A percentile compares a stretch with the other conserved stretches of the same genome.
These are phyloP conservation scores for Naganishia liquefaciens DNA, from an alignment of 1,284 basidiomycete species.

Conservation along the genomic window DNA sequence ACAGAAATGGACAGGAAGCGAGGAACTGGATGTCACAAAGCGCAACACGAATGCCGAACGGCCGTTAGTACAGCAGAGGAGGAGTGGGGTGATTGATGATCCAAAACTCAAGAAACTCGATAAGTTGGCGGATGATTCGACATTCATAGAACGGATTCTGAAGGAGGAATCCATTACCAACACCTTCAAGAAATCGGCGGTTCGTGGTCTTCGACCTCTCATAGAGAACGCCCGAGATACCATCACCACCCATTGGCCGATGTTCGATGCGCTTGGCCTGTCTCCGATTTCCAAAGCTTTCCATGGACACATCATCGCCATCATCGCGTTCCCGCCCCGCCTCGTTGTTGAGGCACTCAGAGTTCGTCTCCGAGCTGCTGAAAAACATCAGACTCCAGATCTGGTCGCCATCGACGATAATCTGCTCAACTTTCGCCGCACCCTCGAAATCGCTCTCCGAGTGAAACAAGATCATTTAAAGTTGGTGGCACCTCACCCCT, in stretches of 20 bases:
- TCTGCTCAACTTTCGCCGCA: constrained; percentile 88
- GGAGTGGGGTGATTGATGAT: constrained; percentile 54
- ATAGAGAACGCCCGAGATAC: constrained; percentile 84
- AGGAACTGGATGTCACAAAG: constrained; percentile 81
- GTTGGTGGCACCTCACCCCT: constrained; percentile 80
- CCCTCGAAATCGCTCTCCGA: constrained; percentile 87
- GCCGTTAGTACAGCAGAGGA: constrained; percentile 42
- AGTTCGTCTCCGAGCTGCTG: constrained; percentile 85
- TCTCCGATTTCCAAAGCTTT: constrained; percentile 87
- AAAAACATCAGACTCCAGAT: constrained; percentile 80
- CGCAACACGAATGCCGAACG: constrained; percentile 66
- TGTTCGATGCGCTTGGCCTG: constrained; percentile 43
- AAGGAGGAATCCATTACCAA: constrained; percentile 94
- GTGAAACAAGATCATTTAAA: constrained; percentile 92
- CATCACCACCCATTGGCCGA: constrained; percentile 67
- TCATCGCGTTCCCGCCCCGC: constrained; percentile 92
- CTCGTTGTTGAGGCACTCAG: constrained; percentile 89
- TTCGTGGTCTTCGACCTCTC: constrained; percentile 81
- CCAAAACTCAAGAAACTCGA: constrained; percentile 32
- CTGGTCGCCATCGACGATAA: constrained; percentile 93
- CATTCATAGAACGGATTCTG: constrained; percentile 89
- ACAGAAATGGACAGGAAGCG: constrained; percentile 87
- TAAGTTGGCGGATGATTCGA: constrained; percentile 62
- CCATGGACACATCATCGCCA: constrained; percentile 84
- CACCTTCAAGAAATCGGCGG: constrained; percentile 90